Evolutionary conservation across 257 asterid genomes (phyloP).

Genomic region (Orobanche coerulescens): DNA sequence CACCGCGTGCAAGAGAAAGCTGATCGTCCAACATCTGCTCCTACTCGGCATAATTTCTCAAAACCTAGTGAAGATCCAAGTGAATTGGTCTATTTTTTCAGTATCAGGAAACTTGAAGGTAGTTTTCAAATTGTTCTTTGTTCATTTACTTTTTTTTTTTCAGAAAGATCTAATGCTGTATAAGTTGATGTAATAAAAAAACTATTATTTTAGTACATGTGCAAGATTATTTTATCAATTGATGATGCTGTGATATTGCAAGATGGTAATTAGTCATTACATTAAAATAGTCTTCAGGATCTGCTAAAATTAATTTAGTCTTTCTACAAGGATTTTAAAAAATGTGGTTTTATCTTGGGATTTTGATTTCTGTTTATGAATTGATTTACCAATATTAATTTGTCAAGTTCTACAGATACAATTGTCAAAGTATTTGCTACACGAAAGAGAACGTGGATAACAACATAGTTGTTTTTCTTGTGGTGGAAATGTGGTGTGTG

Average conservation of each 20-base stretch:
- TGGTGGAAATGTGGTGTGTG: constrained; percentile 57
- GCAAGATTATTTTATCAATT: background rate
- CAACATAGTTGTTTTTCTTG: constrained; percentile 40
- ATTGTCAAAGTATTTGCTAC: constrained; percentile 53
- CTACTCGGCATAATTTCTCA: too few relatives aligned
- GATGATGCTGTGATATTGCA: background rate
- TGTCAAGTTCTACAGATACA: constrained; percentile 30
- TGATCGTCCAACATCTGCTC: too few relatives aligned
- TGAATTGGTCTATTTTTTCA: too few relatives aligned
- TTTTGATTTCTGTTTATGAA: background rate
- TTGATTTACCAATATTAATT: constrained; percentile 1
- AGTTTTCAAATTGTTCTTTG: background rate
- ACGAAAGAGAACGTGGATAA: constrained; percentile 66
- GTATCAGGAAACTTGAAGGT: constrained; percentile 61
- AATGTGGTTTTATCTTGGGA: background rate
- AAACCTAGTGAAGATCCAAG: too few relatives aligned
- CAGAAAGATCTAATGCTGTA: background rate
- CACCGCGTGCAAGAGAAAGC: too few relatives aligned
- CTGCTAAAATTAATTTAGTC: background rate
- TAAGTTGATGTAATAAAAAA: too few relatives aligned
- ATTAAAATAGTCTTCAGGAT: background rate
- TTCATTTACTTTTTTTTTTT: background rate
- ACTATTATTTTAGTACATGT: too few relatives aligned
- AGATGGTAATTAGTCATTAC: background rate
- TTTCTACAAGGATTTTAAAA: background rate